phyloP scores from a whole-genome alignment of 1,284 basidiomycete genomes.

The Meripilus lineatus region DNA sequence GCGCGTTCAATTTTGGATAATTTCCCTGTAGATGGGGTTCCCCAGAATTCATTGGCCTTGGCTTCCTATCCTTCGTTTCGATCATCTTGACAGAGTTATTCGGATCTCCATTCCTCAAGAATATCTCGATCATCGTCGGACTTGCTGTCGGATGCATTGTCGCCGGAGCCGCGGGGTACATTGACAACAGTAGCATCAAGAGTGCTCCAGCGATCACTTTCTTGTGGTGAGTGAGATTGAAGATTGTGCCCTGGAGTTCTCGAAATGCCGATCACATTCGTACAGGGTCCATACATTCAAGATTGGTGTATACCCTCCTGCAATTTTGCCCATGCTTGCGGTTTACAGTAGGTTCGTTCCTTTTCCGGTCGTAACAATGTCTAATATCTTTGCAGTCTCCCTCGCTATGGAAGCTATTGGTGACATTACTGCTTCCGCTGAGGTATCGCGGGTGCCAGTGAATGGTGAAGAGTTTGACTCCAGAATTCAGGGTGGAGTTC shows the following conservation, averaged over 20 bases:
- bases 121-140: slow-evolving; percentile 71
- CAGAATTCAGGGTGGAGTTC: slow-evolving; percentile 80
- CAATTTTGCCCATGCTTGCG: slow-evolving; percentile 79
- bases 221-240: slow-evolving; percentile 46
- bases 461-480: slow-evolving; percentile 72
- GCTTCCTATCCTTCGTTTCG: slow-evolving; percentile 76
- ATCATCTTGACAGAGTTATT: slow-evolving; percentile 78
- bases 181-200: slow-evolving; percentile 57
- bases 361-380: background rate
- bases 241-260: no score
- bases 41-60: slow-evolving; percentile 79
- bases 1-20: slow-evolving; percentile 1
- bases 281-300: slow-evolving; percentile 75
- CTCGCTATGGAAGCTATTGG: slow-evolving; percentile 83
- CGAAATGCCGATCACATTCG: slow-evolving; percentile 3
- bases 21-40: slow-evolving; percentile 67
- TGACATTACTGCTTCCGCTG: slow-evolving; percentile 81
- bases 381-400: slow-evolving; percentile 41
- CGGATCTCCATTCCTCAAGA: slow-evolving; percentile 81
- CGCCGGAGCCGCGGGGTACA: slow-evolving; percentile 71
- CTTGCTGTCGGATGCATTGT: slow-evolving; percentile 76
- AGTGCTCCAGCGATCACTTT: slow-evolving; percentile 75
- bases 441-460: slow-evolving; percentile 70
- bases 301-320: slow-evolving; percentile 73
- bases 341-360: slow-evolving; percentile 56